phyloP scores from a whole-genome alignment of 805 yeast species.

The Yarrowia osloensis region DNA sequence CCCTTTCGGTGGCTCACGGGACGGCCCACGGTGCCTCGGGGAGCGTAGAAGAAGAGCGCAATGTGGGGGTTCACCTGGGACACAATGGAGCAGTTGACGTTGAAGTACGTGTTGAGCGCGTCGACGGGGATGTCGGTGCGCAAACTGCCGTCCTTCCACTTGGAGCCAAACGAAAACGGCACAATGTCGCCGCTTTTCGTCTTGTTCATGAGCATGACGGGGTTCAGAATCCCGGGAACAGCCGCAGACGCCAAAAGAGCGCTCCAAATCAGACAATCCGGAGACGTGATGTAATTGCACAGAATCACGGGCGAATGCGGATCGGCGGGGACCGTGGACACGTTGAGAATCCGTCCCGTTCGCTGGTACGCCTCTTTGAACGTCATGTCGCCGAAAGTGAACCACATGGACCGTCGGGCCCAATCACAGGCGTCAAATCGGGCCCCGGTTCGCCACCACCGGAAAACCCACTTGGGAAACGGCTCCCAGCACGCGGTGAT shows the following conservation, averaged over 20 bases:
- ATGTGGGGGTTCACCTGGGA: constrained; percentile 86
- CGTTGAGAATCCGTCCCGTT: constrained; percentile 71
- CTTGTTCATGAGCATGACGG: constrained; percentile 77
- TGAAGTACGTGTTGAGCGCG: constrained; percentile 70
- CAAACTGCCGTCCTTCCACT: constrained; percentile 78
- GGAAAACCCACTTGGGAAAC: constrained; percentile 57
- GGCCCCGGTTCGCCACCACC: constrained; percentile 77
- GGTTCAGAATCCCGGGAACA: constrained; percentile 79
- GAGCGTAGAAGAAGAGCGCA: constrained; percentile 71
- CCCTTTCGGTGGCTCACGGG: constrained; percentile 66
- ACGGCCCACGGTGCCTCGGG: constrained; percentile 76
- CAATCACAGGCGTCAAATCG: constrained; percentile 72
- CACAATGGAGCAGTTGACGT: constrained; percentile 73
- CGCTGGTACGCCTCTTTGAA: constrained; percentile 67
- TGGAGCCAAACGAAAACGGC: constrained; percentile 73
- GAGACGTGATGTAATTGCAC: constrained; percentile 75
- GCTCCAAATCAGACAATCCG: constrained; percentile 81
- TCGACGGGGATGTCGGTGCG: constrained; percentile 79
- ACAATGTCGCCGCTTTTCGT: constrained; percentile 48
- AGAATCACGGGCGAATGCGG: constrained; percentile 79
- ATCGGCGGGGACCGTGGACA: constrained; percentile 79
- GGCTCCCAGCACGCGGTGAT: constrained; percentile 72
- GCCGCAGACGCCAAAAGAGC: constrained; percentile 75
- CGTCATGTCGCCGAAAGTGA: constrained; percentile 71
- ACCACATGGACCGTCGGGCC: constrained; percentile 70